A percentile compares a stretch with the other conserved stretches of the same genome.
Evolutionary conservation across 306 rosid species (phyloP).

Genomic region (Citrullus colocynthis): DNA sequence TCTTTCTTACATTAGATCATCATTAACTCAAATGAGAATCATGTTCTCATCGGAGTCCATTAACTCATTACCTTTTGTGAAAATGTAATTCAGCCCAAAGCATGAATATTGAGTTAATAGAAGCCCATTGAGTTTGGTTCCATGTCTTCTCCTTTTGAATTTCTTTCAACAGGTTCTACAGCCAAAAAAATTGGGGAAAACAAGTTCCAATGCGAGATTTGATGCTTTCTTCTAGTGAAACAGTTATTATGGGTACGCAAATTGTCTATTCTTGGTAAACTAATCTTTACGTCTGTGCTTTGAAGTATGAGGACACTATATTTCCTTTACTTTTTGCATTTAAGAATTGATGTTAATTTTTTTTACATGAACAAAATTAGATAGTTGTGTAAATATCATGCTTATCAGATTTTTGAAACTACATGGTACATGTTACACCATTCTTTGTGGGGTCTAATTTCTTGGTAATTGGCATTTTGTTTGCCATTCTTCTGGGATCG

Average conservation of each 20-base stretch:
- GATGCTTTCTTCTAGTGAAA: conserved; percentile 3
- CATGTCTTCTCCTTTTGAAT: background rate
- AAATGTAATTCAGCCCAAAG: background rate
- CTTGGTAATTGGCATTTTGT: background rate
- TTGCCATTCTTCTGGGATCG: background rate
- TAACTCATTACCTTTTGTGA: background rate
- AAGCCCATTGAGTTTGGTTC: background rate
- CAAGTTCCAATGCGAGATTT: background rate
- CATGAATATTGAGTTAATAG: background rate
- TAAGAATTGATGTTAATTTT: background rate
- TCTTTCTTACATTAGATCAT: conserved; percentile 24
- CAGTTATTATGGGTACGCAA: conserved; percentile 1
- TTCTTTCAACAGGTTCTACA: background rate
- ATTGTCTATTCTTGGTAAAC: background rate
- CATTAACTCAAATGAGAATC: background rate
- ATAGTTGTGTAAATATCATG: background rate
- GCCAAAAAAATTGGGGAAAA: background rate
- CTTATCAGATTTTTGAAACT: background rate
- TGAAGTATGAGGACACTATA: background rate
- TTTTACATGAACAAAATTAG: background rate
- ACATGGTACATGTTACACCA: background rate
- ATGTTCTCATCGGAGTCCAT: background rate
- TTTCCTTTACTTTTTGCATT: background rate
- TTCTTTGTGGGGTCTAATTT: background rate
- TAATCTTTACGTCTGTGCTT: background rate